Conservation (phyloP, 2,329 filamentous ascomycete species). For the Colletotrichum sp. region DNA sequence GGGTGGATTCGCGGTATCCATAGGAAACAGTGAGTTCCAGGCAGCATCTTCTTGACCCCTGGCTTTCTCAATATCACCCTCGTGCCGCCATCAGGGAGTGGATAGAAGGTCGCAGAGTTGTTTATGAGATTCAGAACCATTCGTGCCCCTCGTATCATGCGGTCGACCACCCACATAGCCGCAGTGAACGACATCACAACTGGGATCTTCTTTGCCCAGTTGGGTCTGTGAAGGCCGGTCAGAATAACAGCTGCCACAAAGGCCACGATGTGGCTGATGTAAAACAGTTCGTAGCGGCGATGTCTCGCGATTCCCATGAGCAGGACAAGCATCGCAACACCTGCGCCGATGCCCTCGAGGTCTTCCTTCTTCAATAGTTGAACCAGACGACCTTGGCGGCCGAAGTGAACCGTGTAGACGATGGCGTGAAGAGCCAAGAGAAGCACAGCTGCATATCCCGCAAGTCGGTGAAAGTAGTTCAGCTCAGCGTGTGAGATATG, state of each 20-base stretch:
- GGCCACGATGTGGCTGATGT: constrained; percentile 46
- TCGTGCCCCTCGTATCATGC: constrained; percentile 38
- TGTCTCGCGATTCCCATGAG: constrained; percentile 36
- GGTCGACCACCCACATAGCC: constrained; percentile 48
- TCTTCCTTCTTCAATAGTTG: constrained; percentile 33
- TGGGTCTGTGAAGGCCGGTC: constrained; percentile 49
- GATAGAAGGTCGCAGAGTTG: constrained; percentile 45
- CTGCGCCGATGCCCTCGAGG: constrained; percentile 40
- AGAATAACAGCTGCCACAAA: constrained; percentile 45
- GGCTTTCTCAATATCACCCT: constrained; percentile 52
- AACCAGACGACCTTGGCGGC: constrained; percentile 19
- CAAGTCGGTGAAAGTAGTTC: constrained; percentile 50
- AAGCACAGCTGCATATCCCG: constrained; percentile 46
- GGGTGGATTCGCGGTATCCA: constrained; percentile 58
- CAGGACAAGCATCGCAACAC: constrained; percentile 41
- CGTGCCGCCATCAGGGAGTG: constrained; percentile 49
- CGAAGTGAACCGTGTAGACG: constrained; percentile 37
- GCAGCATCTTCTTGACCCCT: constrained; percentile 29
- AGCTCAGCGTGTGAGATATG: constrained; percentile 50
- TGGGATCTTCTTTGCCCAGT: constrained; percentile 39
- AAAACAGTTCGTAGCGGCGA: constrained; percentile 52
- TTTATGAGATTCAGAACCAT: constrained; percentile 38
- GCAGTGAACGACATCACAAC: constrained; percentile 42
- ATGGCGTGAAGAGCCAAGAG: constrained; percentile 41
- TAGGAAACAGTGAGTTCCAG: constrained; percentile 53